Conservation (phyloP, 345 rosid species). For the Melaleuca alternifolia region DNA sequence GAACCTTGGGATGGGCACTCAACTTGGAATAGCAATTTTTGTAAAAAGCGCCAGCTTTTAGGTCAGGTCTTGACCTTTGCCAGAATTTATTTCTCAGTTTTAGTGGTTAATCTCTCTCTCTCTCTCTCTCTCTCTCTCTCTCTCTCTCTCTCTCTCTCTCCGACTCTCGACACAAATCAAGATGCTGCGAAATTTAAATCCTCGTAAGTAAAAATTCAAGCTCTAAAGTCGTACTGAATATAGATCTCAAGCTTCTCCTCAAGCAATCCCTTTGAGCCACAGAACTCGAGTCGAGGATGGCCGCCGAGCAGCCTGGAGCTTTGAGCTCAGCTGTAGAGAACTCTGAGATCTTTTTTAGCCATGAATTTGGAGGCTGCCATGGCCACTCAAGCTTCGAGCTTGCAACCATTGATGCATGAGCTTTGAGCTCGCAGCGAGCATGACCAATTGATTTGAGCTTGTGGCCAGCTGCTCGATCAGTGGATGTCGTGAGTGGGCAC, state of each 20-base stretch:
- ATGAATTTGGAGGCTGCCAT: not conserved
- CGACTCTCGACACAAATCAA: not conserved
- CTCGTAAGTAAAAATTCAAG: not conserved
- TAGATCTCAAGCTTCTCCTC: not conserved
- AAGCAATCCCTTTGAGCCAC: no score
- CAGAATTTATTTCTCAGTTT: not conserved
- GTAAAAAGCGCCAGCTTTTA: fast-evolving
- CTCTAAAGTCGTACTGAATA: no score
- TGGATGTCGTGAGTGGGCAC: not conserved
- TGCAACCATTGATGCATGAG: not conserved
- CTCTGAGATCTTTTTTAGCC: not conserved
- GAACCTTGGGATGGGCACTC: not conserved
- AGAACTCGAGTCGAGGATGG: not conserved
- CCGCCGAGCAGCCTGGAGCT: not conserved
- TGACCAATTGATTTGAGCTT: not conserved
- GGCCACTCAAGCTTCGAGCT: not conserved
- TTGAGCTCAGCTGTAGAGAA: not conserved
- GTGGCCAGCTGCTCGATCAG: not conserved
- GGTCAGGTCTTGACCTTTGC: fast-evolving
- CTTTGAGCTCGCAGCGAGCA: not conserved
- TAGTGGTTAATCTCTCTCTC: not conserved
- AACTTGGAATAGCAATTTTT: not conserved
- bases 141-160: no score
- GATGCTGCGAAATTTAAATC: not conserved
- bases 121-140: no score